These are phyloP conservation scores for Teratosphaeria nubilosa DNA, from an alignment of 2,329 filamentous ascomycete genomes.

Conservation along the genomic window DNA sequence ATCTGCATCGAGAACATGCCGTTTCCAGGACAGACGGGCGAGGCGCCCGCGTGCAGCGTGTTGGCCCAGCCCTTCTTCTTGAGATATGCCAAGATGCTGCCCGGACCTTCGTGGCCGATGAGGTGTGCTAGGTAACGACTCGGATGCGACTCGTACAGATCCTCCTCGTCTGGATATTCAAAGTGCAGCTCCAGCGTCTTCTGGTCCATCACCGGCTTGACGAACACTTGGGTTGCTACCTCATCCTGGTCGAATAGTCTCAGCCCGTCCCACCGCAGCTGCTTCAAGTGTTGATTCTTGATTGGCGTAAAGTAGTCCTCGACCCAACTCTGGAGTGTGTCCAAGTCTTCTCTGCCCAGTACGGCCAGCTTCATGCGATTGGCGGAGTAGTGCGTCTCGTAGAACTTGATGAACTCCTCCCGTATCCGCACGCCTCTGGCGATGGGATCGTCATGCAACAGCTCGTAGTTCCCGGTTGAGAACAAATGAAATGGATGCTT, in stretches of 20 bases:
- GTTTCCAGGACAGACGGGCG: slow-evolving; percentile 67
- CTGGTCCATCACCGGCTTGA: slow-evolving; percentile 84
- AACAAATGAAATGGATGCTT: slow-evolving; percentile 86
- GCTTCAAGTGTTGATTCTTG: slow-evolving; percentile 67
- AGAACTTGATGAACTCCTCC: slow-evolving; percentile 86
- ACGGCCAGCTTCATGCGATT: slow-evolving; percentile 91
- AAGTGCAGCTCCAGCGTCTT: slow-evolving; percentile 72
- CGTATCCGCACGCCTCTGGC: slow-evolving; percentile 72
- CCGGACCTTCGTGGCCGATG: slow-evolving; percentile 85
- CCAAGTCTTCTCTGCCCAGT: slow-evolving; percentile 68
- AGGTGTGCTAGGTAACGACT: slow-evolving; percentile 79
- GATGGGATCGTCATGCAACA: slow-evolving; percentile 73
- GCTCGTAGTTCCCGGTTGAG: slow-evolving; percentile 79
- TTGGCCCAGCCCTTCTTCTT: slow-evolving; percentile 89
- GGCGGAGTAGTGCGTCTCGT: slow-evolving; percentile 80
- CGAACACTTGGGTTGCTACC: slow-evolving; percentile 64
- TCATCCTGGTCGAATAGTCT: slow-evolving; percentile 51
- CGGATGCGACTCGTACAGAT: slow-evolving; percentile 68
- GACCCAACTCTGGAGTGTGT: slow-evolving; percentile 75
- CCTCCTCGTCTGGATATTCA: slow-evolving; percentile 74
- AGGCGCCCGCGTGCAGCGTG: slow-evolving; percentile 65
- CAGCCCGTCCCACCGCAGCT: slow-evolving; percentile 56
- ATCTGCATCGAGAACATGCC: slow-evolving; percentile 72
- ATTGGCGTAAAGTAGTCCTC: slow-evolving; percentile 72
- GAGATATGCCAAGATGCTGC: slow-evolving; percentile 81